phyloP scores from a whole-genome alignment of 2,329 filamentous ascomycete species.

The Mycosphaerella sp. region DNA sequence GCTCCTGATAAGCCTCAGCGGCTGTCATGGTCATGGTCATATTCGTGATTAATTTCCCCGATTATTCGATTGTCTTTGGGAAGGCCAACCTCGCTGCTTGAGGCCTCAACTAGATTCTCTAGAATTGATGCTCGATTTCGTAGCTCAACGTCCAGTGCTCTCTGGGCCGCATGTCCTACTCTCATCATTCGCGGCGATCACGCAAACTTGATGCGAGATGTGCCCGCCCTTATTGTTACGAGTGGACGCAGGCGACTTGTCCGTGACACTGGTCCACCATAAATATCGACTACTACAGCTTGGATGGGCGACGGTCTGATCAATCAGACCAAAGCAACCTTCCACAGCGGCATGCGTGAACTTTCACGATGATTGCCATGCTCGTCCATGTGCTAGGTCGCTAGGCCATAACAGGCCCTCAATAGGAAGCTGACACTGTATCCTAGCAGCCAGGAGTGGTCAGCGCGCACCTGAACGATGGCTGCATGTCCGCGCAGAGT shows the following conservation, averaged over 20 bases:
- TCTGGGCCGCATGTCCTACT: constrained; percentile 16
- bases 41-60: not conserved
- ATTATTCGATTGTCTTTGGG: not conserved
- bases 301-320: not conserved
- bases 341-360: not conserved
- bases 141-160: constrained; percentile 20
- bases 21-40: not conserved
- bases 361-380: not conserved
- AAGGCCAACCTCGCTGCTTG: constrained; percentile 16
- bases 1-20: not conserved
- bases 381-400: too few species aligned
- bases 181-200: constrained; percentile 23
- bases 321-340: not conserved
- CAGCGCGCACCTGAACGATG: too few species aligned
- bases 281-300: not conserved
- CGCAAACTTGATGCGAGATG: constrained; percentile 25
- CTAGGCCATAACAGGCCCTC: too few species aligned
- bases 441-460: too few species aligned
- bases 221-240: not conserved
- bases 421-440: too few species aligned
- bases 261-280: not conserved
- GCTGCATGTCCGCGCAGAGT: too few species aligned
- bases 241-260: not conserved
- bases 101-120: constrained; percentile 20
- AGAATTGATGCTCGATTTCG: constrained; percentile 19